A percentile compares a stretch with the other conserved stretches of the same genome.
These are phyloP conservation scores for Termitomyces sp. DNA, from an alignment of 768 basidiomycete genomes.

Conservation along the genomic window DNA sequence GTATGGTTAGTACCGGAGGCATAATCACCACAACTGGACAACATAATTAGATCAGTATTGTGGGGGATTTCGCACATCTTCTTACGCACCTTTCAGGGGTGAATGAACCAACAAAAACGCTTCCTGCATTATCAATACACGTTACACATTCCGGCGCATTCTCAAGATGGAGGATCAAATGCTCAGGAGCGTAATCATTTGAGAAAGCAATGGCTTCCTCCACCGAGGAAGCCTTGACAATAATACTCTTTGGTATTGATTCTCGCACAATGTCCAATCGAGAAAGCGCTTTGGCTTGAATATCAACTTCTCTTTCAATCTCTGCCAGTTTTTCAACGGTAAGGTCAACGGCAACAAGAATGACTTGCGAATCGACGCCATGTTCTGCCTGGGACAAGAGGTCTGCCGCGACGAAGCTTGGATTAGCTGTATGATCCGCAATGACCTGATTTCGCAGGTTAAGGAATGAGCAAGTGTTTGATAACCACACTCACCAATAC, in stretches of 20 bases:
- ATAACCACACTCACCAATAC: constrained; percentile 67
- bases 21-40: constrained; percentile 88
- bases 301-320: constrained; percentile 82
- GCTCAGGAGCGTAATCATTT: constrained; percentile 98
- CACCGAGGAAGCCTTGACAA: constrained; percentile 62
- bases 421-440: constrained; percentile 80
- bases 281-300: constrained; percentile 79
- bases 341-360: constrained; percentile 78
- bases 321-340: constrained; percentile 52
- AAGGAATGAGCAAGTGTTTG: not conserved
- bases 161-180: constrained; percentile 87
- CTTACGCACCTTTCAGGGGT: constrained; percentile 86
- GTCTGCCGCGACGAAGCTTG: constrained; percentile 93
- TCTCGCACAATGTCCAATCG: constrained; percentile 88
- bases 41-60: constrained; percentile 1
- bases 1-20: constrained; percentile 99
- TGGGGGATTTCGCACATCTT: not conserved
- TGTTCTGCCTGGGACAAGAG: constrained; percentile 98
- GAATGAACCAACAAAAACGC: constrained; percentile 92
- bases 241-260: constrained; percentile 87
- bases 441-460: constrained; percentile 60
- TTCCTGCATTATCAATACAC: constrained; percentile 86
- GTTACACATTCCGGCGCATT: constrained; percentile 61
- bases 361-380: constrained; percentile 96
- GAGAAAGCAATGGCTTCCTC: constrained; percentile 84